Base-by-base conservation (phyloP, 345 rosid species). In the thale cress (Arabidopsis thaliana) region DNA sequence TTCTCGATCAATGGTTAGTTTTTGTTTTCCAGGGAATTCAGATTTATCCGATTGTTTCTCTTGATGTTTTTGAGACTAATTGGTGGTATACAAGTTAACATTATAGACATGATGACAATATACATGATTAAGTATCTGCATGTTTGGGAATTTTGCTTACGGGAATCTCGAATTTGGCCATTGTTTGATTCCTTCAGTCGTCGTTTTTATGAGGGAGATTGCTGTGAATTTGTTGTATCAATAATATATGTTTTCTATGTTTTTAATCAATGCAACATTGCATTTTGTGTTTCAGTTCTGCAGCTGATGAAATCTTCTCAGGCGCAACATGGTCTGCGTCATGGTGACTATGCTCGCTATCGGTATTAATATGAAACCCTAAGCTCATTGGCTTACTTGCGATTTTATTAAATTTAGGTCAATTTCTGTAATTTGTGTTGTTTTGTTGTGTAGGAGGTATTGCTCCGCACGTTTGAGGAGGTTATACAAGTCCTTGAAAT, bases 251-350 rank as follows among this genome's bases (percentile, higher is more conserved):
- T 50, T 1, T 6, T 38, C 5, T 23, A 56, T 10, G 28, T 58
- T 61, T 60, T 28, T 42, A 69, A 69, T 45, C 28, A 12, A 14
- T 76, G 45, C 6, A 33, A 46, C 3, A 30, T 37, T 40, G 63
- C 69, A 65, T 67, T 53, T 32, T 62, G 46, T 2, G 68, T 58
- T 52, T 37, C 85, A 95, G 99, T 93, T 67, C 76, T 95, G 85
- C 96, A 90, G 86, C 88, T 95, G 50, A 82, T 90, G 75, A 95
- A 93, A 74, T 77, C 97, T 60, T 87, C 98, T 60, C 97, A 95
- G 82, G 89, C 93, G 90, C 99, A 95, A 81, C 99, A 95, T 71
- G 99, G 98, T 60, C 74, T 95, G 86, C 94, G 98, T 59, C 99
- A 89, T 40, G 96, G 97, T 52, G 98, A 95, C 71, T 95, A 95